Evolutionary conservation across 805 yeast species (phyloP), one percentile per base, ranked within the genome.

Genomic region (Hemisphaericaspora nanyangensis): DNA sequence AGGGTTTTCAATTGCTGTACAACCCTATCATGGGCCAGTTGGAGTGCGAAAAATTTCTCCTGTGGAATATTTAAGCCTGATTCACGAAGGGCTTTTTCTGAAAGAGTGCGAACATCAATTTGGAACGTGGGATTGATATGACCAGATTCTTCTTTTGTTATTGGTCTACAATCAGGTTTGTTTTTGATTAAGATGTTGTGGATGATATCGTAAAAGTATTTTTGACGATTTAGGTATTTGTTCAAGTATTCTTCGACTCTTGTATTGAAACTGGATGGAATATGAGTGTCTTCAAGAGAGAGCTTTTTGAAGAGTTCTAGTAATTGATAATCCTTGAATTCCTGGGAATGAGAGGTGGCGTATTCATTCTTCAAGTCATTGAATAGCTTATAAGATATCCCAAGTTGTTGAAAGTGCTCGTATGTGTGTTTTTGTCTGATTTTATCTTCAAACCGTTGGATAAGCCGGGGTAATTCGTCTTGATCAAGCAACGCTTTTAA

Each of bases 1-100:
- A 62, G 39, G 2, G 43, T 34, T 35, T 55, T 55, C 35, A 66
- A 44, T n/a, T 43, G 39, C 8, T 49, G 44, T 6, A 62, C 65
- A 10, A 61, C 42, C 5, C 37, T 35, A 28, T 54, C 61, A 45
- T 65, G 71, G 20, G 46, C 47, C 4, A 33, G 25, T 38, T 56
- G 55, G 18, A 64, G 43, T 15, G 51, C 57, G 2, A 38, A 31
- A 26, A 56, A 50, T 32, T 46, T 50, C 4, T 43, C 52, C 12
- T 44, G 42, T 6, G 36, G 32, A n/a, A 43, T 19, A 6, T 42
- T 39, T 17, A 61, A 28, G 12, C 42, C 37, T 13, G 45, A 30
- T 17, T 36, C 35, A 27, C 37, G 42, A 12, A 41, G 29, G 26
- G 31, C 34, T 5, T 35, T 24, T 30, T 42, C 44, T 17, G 38